Percentiles rank a stretch among this genome's conserved stretches.
Evolutionary conservation across 2,329 filamentous ascomycete species (phyloP).

Genomic region (Ophiosphaerella narmari): DNA sequence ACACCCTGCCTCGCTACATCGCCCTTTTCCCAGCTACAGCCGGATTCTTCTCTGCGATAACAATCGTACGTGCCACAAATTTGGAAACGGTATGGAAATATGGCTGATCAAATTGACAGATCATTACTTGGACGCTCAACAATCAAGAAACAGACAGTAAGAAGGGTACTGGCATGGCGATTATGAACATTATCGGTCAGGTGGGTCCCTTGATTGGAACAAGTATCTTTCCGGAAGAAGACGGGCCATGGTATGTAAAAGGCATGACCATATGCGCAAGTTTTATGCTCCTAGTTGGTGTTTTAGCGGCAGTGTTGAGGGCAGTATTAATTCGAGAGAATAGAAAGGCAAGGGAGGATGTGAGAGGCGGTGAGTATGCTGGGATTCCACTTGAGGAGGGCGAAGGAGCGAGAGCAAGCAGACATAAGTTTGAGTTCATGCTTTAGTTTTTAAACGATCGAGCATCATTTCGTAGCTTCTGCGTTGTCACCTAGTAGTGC

Average conservation of each 20-base stretch:
- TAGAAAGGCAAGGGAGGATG: constrained; percentile 8
- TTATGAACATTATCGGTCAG: constrained; percentile 82
- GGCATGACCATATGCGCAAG: constrained; percentile 58
- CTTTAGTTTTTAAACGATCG: constrained; percentile 16
- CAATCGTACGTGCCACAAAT: constrained; percentile 51
- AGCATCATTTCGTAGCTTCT: background rate
- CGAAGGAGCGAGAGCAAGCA: constrained; percentile 10
- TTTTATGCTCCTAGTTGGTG: constrained; percentile 55
- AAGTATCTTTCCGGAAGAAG: constrained; percentile 58
- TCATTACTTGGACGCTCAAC: constrained; percentile 88
- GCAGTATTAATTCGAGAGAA: constrained; percentile 44
- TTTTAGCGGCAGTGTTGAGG: constrained; percentile 51
- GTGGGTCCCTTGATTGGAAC: constrained; percentile 68
- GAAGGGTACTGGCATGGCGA: constrained; percentile 76
- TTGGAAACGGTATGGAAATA: too few species aligned
- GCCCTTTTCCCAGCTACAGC: constrained; percentile 77
- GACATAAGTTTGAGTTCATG: constrained; percentile 36
- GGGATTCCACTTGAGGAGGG: constrained; percentile 34
- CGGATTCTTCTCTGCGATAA: constrained; percentile 86
- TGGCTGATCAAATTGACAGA: constrained; percentile 29
- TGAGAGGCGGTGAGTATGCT: constrained; percentile 24
- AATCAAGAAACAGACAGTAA: constrained; percentile 73
- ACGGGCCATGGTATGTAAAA: constrained; percentile 55
- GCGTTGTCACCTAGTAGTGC: background rate
- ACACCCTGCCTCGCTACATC: constrained; percentile 63